Percentiles rank a stretch among this genome's conserved stretches.
These are phyloP conservation scores for Urochloa ruziziensis DNA, from an alignment of 176 grass and related monocot genomes.

Conservation along the genomic window DNA sequence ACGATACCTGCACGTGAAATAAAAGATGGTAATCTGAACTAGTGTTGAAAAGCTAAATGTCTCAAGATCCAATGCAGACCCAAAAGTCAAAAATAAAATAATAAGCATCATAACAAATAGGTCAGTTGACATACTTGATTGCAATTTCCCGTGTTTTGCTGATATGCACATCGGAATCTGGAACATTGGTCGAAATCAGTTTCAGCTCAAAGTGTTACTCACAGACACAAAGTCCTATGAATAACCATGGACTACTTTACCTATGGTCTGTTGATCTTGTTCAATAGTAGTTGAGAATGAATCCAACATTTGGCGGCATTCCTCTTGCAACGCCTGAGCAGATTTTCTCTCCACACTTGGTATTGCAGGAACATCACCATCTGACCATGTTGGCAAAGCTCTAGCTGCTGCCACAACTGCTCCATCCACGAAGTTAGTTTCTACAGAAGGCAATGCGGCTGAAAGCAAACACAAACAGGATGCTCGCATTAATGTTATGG, in stretches of 20 bases:
- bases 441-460: constrained; percentile 58
- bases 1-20: constrained; percentile 55
- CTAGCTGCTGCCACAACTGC: constrained; percentile 88
- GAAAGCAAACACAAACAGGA: constrained; percentile 15
- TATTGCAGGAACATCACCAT: constrained; percentile 72
- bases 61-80: not conserved
- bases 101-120: not conserved
- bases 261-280: constrained; percentile 73
- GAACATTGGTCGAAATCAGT: not conserved
- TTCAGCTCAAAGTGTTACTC: not conserved
- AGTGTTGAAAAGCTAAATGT: not conserved
- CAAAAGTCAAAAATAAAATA: not conserved
- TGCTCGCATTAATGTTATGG: constrained; percentile 13
- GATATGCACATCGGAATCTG: constrained; percentile 65
- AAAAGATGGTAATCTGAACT: not conserved
- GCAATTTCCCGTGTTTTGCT: constrained; percentile 76
- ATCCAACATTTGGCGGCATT: constrained; percentile 69
- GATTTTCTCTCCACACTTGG: constrained; percentile 80
- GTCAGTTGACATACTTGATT: constrained; percentile 59
- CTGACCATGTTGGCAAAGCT: constrained; percentile 86
- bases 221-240: not conserved
- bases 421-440: constrained; percentile 74
- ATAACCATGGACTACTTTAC: constrained; percentile 34
- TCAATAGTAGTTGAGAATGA: constrained; percentile 69
- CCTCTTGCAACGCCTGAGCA: constrained; percentile 68